phyloP scores from a whole-genome alignment of 106 monocot species.

The Dendrobium nobile region DNA sequence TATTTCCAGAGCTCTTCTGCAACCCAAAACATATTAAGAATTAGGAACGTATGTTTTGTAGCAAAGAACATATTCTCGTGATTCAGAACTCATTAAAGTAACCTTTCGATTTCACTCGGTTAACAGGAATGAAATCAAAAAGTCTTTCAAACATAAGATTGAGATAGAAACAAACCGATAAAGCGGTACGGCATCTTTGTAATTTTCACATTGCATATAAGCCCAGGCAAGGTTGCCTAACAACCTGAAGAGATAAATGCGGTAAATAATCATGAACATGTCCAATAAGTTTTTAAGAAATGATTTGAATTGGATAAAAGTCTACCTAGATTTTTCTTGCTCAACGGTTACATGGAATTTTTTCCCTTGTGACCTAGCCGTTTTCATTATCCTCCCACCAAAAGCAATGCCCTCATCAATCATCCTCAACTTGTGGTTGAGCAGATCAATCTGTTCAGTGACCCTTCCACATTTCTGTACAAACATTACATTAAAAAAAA shows the following conservation, averaged over 20 bases:
- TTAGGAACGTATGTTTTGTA: neutral
- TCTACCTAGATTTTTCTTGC: constrained; percentile 81
- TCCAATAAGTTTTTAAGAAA: constrained; percentile 23
- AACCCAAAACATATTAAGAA: neutral
- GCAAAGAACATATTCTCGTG: neutral
- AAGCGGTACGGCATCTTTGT: constrained; percentile 64
- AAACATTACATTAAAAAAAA: neutral
- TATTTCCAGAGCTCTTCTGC: constrained; percentile 56
- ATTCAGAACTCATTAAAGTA: neutral
- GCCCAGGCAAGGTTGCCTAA: constrained; percentile 96
- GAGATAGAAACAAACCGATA: constrained; percentile 24
- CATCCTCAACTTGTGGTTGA: constrained; percentile 64
- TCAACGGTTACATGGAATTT: constrained; percentile 93
- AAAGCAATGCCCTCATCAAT: constrained; percentile 78
- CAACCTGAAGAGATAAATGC: neutral
- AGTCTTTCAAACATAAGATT: neutral
- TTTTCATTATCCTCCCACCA: constrained; percentile 88
- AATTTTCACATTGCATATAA: constrained; percentile 88
- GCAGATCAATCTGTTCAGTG: constrained; percentile 74
- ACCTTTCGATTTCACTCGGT: neutral
- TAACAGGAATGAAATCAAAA: neutral
- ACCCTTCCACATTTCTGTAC: constrained; percentile 80
- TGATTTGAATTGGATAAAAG: neutral
- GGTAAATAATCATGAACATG: neutral
- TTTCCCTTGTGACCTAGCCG: constrained; percentile 76